phyloP scores from a whole-genome alignment of 2,329 filamentous ascomycete genomes.

The Aspergillus novofumigatus region DNA sequence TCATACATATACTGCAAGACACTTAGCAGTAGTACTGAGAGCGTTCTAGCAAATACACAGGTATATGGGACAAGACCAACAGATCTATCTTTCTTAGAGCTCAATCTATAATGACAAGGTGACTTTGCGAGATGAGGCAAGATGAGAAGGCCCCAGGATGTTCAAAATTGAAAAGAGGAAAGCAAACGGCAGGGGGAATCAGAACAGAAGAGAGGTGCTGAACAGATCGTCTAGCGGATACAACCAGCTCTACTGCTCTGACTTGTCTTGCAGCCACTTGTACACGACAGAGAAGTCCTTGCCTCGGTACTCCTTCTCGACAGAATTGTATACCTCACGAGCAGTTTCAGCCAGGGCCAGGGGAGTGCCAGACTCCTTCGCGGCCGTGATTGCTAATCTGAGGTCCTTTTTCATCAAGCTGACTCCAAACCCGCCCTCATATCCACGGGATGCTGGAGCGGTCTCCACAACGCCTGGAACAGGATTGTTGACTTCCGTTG shows the following conservation, averaged over 20 bases:
- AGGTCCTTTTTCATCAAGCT: constrained; percentile 78
- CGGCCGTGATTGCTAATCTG: constrained; percentile 67
- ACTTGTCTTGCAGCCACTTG: constrained; percentile 54
- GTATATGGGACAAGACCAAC: not conserved
- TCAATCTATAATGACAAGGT: not conserved
- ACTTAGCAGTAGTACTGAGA: not conserved
- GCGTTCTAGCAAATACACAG: not conserved
- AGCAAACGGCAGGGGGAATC: not conserved
- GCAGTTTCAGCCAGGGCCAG: constrained; percentile 63
- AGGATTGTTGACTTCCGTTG: constrained; percentile 92
- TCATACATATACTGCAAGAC: not conserved
- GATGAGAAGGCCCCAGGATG: not conserved
- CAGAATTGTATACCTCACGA: constrained; percentile 62
- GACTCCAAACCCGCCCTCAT: constrained; percentile 72
- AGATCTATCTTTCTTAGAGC: not conserved
- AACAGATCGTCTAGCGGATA: not conserved
- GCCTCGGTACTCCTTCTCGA: constrained; percentile 60
- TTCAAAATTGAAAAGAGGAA: not conserved
- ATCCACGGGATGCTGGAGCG: constrained; percentile 72
- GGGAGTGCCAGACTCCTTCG: constrained; percentile 61
- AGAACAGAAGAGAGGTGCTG: not conserved
- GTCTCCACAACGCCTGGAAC: constrained; percentile 77
- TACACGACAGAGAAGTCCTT: constrained; percentile 82
- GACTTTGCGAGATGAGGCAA: not conserved
- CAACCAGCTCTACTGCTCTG: constrained; percentile 24